Base-by-base conservation (phyloP, 768 basidiomycete species). In the Steccherinum ochraceum region DNA sequence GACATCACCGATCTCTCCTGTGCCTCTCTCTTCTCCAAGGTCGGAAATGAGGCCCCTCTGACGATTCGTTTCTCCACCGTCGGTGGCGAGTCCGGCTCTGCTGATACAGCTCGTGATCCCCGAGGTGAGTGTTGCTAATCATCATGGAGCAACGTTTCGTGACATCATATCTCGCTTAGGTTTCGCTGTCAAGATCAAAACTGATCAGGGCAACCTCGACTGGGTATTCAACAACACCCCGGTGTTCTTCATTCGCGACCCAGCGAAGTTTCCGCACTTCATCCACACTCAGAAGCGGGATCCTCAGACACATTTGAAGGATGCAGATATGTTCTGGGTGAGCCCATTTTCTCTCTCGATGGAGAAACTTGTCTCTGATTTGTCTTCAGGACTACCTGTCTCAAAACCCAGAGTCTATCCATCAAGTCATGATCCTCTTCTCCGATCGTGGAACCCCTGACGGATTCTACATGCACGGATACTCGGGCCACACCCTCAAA, bases 1-100 rank as follows among this genome's bases (percentile, higher is more conserved):
- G 80, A 87, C 54, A 77, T 95, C 63, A 80, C 81, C 52, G 93
- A 95, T 59, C 72, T 93, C 60, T 87, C 91, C 41, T 84, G 79
- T 52, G 81, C 86, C 51, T 62, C 72, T 25, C 68, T 91, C 56
- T 79, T 95, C 68, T 77, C 74, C 27, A 72, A 76, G 45, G 72
- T 81, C 44, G 80, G 85, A 56, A 81, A 81, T 70, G 74, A 86
- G 69, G 83, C 84, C 48, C 81, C 79, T 25, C 69, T 80, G 7
- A 94, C 91, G 49, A 80, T 83, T 39, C 85, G 95, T 43, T 97
- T 96, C 80, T 93, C 90, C 42, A 98, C 95, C 12, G 95, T 97
- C 48, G 84, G 84, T 56, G 94, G 94, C 48, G 89, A 91, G 58
- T 73, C 76, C 30, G 94, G 94, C 13, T 90, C 88, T 46, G 84